Conservation (phyloP, 345 rosid genomes). For the Brassica carinata region DNA sequence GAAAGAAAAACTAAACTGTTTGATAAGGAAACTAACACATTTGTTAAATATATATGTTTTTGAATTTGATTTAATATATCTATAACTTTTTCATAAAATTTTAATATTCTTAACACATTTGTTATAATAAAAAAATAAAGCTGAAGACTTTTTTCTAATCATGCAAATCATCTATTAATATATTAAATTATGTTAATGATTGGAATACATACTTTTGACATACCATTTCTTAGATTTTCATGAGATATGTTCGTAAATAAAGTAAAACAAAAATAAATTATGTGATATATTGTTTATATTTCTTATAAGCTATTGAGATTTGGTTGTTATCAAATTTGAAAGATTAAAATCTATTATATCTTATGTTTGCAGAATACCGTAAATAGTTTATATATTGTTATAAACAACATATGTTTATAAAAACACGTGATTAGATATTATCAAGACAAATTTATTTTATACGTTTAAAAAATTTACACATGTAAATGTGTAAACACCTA, state of each 20-base stretch:
- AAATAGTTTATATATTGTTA: not conserved
- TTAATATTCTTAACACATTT: too few species aligned
- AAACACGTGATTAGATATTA: not conserved
- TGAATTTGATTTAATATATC: too few species aligned
- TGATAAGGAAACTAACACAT: too few species aligned
- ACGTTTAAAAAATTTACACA: not conserved
- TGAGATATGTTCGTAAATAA: not conserved
- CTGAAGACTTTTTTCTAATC: too few species aligned
- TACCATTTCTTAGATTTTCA: not conserved
- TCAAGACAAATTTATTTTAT: too few species aligned
- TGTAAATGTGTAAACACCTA: not conserved
- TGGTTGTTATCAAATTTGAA: not conserved
- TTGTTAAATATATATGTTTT: too few species aligned
- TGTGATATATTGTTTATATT: not conserved
- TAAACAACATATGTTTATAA: not conserved
- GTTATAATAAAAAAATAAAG: too few species aligned
- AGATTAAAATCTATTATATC: too few species aligned
- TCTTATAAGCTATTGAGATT: not conserved
- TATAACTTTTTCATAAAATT: too few species aligned
- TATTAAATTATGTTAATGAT: not conserved
- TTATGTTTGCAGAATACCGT: not conserved
- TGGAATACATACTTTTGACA: not conserved
- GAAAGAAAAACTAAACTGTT: too few species aligned
- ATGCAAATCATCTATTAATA: not conserved
- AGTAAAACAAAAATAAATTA: too few species aligned